Conservation (phyloP, 2,329 filamentous ascomycete species). For the Neofusicoccum kwambonambiense region DNA sequence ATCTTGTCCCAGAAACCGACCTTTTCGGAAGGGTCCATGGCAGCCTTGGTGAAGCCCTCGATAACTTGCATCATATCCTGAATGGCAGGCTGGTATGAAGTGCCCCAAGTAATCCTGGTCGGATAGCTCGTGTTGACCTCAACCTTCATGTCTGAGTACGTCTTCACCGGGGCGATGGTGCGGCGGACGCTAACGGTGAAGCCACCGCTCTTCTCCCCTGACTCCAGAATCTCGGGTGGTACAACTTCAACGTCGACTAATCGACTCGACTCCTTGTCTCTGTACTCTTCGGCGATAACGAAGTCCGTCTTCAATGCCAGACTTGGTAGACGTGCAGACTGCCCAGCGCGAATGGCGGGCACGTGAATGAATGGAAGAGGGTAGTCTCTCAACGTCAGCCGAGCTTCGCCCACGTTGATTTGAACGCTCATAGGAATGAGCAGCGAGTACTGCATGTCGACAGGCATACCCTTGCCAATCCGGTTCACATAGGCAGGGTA, state of each 20-base stretch:
- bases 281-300: conserved; percentile 91
- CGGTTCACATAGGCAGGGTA: conserved; percentile 81
- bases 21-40: conserved; percentile 86
- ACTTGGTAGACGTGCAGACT: conserved; percentile 76
- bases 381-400: conserved; percentile 86
- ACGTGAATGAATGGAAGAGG: conserved; percentile 90
- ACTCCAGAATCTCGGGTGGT: conserved; percentile 59
- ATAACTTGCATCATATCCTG: conserved; percentile 99
- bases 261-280: conserved; percentile 75
- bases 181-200: conserved; percentile 85
- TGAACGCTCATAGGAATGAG: conserved; percentile 87
- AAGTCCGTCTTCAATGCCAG: conserved; percentile 87
- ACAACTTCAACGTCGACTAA: conserved; percentile 82
- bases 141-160: conserved; percentile 87
- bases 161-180: conserved; percentile 93
- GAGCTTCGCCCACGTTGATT: conserved; percentile 85
- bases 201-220: conserved; percentile 61
- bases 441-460: conserved; percentile 85
- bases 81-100: conserved; percentile 94
- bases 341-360: conserved; percentile 74
- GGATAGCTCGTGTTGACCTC: conserved; percentile 92
- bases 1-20: conserved; percentile 99
- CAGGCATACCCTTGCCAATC: conserved; percentile 95
- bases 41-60: conserved; percentile 95
- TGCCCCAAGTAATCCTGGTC: conserved; percentile 94